These are phyloP conservation scores for Lumnitzera racemosa DNA, from an alignment of 345 rosid genomes.

Conservation along the genomic window DNA sequence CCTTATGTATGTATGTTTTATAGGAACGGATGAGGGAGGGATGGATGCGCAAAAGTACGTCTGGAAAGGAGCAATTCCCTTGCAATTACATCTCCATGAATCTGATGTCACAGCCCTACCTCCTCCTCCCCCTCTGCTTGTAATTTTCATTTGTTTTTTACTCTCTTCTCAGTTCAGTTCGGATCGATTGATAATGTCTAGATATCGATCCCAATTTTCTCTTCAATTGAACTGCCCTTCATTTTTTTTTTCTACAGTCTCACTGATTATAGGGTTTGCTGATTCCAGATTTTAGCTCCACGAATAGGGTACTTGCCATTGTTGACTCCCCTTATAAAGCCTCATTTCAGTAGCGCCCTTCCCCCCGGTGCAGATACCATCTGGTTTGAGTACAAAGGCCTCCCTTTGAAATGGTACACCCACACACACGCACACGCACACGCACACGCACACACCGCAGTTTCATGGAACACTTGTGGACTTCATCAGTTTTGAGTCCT, in stretches of 20 bases:
- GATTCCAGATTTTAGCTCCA: slow-evolving; percentile 49
- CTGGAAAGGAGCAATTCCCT: slow-evolving; percentile 92
- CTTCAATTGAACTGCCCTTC: neutral
- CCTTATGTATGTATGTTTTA: neutral
- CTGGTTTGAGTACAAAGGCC: slow-evolving; percentile 89
- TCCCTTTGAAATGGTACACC: slow-evolving; percentile 79
- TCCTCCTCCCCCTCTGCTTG: slow-evolving; percentile 75
- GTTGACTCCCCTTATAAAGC: slow-evolving; percentile 53
- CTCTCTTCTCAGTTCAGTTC: too few species aligned
- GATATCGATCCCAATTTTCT: too few species aligned
- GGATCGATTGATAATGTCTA: too few species aligned
- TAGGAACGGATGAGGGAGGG: slow-evolving; percentile 5
- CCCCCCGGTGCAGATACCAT: slow-evolving; percentile 81
- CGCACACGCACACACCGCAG: neutral
- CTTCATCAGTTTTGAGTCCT: neutral
- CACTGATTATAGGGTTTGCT: neutral
- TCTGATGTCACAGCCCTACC: slow-evolving; percentile 85
- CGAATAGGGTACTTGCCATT: slow-evolving; percentile 82
- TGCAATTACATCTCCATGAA: slow-evolving; percentile 79
- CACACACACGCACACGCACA: neutral
- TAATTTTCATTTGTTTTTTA: slow-evolving; percentile 2
- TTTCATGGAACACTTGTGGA: neutral
- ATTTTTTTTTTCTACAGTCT: neutral
- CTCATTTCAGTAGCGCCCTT: slow-evolving; percentile 70
- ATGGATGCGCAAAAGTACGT: slow-evolving; percentile 63